Conservation (phyloP, 768 basidiomycete genomes). For the Crassisporium funariophilum region DNA sequence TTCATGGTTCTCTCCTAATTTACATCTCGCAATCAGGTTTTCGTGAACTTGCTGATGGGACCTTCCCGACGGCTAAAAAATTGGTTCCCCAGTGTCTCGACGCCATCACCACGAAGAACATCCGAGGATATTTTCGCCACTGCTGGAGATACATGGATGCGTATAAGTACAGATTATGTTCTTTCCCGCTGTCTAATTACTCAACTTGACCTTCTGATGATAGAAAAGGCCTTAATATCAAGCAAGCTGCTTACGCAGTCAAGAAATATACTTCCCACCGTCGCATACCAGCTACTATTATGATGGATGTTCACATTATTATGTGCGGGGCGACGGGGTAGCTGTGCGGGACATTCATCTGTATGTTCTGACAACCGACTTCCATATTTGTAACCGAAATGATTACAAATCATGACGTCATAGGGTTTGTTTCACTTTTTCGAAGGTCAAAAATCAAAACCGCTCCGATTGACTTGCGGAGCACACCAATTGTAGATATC, state of each 20-base stretch:
- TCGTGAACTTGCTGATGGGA: neutral
- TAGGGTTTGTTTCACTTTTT: conserved; percentile 8
- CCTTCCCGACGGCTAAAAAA: neutral
- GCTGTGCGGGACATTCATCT: too few relatives aligned
- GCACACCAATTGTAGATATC: conserved; percentile 1
- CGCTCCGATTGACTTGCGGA: neutral
- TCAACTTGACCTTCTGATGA: neutral
- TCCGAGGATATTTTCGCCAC: neutral
- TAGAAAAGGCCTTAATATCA: conserved; percentile 6
- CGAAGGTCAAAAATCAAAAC: conserved; percentile 1
- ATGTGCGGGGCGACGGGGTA: too few relatives aligned
- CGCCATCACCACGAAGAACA: neutral
- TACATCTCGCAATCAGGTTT: neutral
- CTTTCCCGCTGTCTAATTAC: neutral
- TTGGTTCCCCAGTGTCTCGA: neutral
- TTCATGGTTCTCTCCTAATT: neutral
- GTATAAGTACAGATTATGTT: neutral
- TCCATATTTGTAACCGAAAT: too few relatives aligned
- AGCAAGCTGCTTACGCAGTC: conserved; percentile 5
- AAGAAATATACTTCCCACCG: conserved; percentile 10
- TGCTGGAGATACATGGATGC: neutral
- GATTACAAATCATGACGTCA: too few relatives aligned
- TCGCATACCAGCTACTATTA: neutral
- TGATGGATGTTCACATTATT: neutral
- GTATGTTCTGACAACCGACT: too few relatives aligned